Conservation (phyloP, 495 filamentous ascomycete genomes). For the Hyaloscypha hepaticicola region DNA sequence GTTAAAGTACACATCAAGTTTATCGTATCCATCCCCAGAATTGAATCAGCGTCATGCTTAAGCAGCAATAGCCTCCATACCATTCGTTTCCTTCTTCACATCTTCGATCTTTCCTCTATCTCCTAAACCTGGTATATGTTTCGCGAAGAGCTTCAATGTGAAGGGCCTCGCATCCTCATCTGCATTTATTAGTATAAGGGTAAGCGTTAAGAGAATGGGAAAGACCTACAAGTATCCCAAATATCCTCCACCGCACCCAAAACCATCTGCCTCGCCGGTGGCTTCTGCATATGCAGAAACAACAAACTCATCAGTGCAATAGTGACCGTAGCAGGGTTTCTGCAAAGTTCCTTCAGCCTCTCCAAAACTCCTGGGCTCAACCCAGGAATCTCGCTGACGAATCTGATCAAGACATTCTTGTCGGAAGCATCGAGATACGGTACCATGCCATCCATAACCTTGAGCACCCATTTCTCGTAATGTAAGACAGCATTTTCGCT, state of each 20-base stretch:
- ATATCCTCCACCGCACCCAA: constrained; percentile 83
- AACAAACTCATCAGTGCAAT: constrained; percentile 49
- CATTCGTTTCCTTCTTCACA: constrained; percentile 19
- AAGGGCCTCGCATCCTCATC: constrained; percentile 52
- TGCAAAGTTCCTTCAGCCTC: constrained; percentile 75
- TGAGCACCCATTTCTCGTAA: constrained; percentile 78
- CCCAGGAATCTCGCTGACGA: constrained; percentile 88
- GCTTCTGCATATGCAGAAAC: constrained; percentile 83
- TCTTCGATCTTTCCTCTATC: constrained; percentile 22
- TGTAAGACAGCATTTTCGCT: constrained; percentile 52
- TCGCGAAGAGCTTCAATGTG: constrained; percentile 52
- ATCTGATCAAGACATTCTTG: constrained; percentile 75
- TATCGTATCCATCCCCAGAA: constrained; percentile 7
- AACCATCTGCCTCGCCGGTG: constrained; percentile 76
- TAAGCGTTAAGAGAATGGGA: constrained; percentile 8
- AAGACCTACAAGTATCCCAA: constrained; percentile 71
- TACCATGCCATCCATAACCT: constrained; percentile 80
- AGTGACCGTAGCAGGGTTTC: constrained; percentile 72
- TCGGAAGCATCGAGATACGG: constrained; percentile 85
- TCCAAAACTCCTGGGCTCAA: constrained; percentile 67
- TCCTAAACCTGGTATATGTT: constrained; percentile 52
- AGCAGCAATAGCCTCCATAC: constrained; percentile 9
- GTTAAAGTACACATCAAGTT: constrained; percentile 14
- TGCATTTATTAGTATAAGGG: constrained; percentile 19
- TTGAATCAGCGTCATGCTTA: background rate